Evolutionary conservation across 1,284 basidiomycete genomes (phyloP).

Genomic region (Nidula niveotomentosa): DNA sequence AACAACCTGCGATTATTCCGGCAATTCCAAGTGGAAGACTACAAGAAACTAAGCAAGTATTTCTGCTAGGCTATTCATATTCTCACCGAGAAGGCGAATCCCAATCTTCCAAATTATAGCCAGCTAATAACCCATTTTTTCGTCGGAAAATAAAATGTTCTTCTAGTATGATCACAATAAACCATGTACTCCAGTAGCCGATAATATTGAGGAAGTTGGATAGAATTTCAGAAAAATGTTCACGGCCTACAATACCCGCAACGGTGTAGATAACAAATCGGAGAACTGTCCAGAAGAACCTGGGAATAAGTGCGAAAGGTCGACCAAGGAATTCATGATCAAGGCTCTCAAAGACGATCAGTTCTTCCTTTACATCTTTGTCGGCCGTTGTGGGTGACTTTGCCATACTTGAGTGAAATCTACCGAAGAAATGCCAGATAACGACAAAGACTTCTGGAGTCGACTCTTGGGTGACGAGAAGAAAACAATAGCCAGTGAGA

Average conservation of each 20-base stretch:
- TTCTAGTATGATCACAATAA: background rate
- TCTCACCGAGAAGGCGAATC: background rate
- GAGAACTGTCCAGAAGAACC: background rate
- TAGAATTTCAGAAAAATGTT: background rate
- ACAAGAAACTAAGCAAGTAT: background rate
- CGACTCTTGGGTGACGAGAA: too few species aligned
- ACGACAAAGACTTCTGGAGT: too few species aligned
- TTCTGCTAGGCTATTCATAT: background rate
- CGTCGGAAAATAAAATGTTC: background rate
- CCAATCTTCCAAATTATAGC: background rate
- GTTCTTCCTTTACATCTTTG: too few species aligned
- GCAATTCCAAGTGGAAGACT: background rate
- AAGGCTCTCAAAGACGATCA: too few species aligned
- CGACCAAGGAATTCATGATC: background rate
- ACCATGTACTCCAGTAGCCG: background rate
- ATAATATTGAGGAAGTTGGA: background rate
- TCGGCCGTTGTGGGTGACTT: too few species aligned
- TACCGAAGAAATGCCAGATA: too few species aligned
- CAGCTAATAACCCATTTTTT: background rate
- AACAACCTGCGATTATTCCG: background rate
- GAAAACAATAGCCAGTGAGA: too few species aligned
- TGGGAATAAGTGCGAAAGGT: background rate
- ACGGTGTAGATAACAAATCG: background rate
- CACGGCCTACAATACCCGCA: background rate
- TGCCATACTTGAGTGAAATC: too few species aligned